Evolutionary conservation across 108 stramenopile genomes (phyloP), one percentile per base, ranked within the genome.

Genomic region (Bacterosira constricta): DNA sequence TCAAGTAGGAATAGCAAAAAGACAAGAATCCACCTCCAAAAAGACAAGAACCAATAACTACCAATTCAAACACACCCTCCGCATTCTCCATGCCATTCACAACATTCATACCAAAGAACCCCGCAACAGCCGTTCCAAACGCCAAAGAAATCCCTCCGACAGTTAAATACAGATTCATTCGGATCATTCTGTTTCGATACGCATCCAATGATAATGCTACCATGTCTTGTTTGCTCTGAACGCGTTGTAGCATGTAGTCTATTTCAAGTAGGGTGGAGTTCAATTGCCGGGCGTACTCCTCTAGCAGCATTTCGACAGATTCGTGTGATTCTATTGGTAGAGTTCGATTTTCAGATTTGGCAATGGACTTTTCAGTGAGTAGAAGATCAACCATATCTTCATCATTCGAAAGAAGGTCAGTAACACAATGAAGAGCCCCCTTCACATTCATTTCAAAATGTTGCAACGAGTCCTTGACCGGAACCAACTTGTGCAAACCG

Each of bases 91-190:
- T 64, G 1, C 95, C 95, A 62, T 80, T 81, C 6, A 90, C 63
- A n/a, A 96, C 57, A 63, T 96, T 96, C 95, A 96, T 96, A 10
- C 95, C 95, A 75, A 88, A 96, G 58, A 89, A 88, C 1, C 92
- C 95, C n/a, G 95, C 88, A 6, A 86, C 76, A 4, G 88, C 82
- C 8, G 92, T 96, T 38, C 80, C 80, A 15, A 85, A 80, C 12
- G 77, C 90, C 2, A 89, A 52, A 4, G 80, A 76, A 1, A 95
- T 73, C 5, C 82, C 88, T 8, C 77, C 78, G 23, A 94, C 82
- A n/a, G 76, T 82, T 9, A 96, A 46, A 67, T 90, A 83, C 11
- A 93, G 77, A 80, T 96, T 96, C 86, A 94, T 92, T 39, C 88
- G 63, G 8, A 96, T 84, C 79, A 96, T 80, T 47, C 92, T 81